Conservation (phyloP, 108 stramenopile species). For the Skeletonema menzelii region DNA sequence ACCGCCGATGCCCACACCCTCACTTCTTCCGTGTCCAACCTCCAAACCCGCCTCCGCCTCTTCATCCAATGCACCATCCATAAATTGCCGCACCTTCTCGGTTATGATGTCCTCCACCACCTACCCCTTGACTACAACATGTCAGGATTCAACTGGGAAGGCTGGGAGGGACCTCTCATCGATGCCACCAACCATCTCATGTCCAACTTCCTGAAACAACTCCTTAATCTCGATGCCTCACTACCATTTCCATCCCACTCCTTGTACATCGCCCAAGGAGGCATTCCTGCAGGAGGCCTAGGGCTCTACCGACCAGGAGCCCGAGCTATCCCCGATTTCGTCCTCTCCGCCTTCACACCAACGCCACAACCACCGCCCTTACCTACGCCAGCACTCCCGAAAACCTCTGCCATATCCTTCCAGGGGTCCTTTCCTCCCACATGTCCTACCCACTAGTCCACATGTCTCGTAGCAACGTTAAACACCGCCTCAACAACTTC, state of each 20-base stretch:
- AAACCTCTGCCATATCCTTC: neutral
- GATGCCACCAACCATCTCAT: neutral
- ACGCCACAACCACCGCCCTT: neutral
- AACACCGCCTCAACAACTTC: neutral
- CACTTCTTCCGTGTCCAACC: neutral
- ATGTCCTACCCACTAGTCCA: neutral
- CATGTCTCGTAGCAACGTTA: neutral
- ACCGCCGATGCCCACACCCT: neutral
- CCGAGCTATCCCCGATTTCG: neutral
- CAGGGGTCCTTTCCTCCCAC: neutral
- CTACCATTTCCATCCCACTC: neutral
- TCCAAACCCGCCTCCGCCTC: constrained; percentile 9
- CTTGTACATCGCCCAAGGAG: neutral
- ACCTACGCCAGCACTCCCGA: neutral
- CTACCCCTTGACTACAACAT: neutral
- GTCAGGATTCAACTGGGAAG: neutral
- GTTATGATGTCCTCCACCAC: constrained; percentile 12
- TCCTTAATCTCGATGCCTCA: neutral
- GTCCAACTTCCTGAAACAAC: neutral
- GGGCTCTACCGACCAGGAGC: neutral
- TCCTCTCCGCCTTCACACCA: neutral
- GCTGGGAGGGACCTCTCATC: constrained; percentile 8
- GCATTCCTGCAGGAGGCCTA: neutral
- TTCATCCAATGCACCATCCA: constrained; percentile 18
- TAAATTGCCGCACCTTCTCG: constrained; percentile 10